These are phyloP conservation scores for Wallacemonas sp. DNA, from an alignment of 208 protist genomes.

Conservation along the genomic window DNA sequence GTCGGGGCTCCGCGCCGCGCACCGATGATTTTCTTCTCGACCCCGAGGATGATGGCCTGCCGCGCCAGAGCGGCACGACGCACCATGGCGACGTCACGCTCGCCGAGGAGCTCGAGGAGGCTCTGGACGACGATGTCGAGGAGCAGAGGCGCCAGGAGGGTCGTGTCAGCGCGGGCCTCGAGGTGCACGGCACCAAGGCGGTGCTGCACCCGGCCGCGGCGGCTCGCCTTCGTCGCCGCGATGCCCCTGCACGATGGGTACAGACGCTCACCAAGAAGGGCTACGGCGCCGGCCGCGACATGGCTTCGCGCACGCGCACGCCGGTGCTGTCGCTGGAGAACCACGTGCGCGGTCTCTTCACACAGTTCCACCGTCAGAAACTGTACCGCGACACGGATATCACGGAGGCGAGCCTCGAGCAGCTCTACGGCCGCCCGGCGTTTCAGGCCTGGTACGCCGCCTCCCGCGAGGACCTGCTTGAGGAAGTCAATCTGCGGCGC, in stretches of 20 bases:
- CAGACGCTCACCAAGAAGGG: constrained; percentile 11
- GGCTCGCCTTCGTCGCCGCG: constrained; percentile 5
- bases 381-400: constrained; percentile 34
- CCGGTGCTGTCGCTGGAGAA: constrained; percentile 18
- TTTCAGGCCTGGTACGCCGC: constrained; percentile 63
- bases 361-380: constrained; percentile 18
- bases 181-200: constrained; percentile 4
- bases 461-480: constrained; percentile 47
- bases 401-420: constrained; percentile 32
- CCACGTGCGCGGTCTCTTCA: constrained; percentile 26
- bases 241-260: constrained; percentile 2
- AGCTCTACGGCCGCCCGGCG: constrained; percentile 44
- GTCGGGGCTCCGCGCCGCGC: no score
- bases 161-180: not conserved
- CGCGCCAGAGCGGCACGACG: constrained; percentile 3
- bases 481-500: constrained; percentile 39
- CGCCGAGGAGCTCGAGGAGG: constrained; percentile 16
- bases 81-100: constrained; percentile 6
- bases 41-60: not conserved
- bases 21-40: no score
- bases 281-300: constrained; percentile 7
- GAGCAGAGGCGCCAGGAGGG: not conserved
- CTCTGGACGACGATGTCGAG: constrained; percentile 5
- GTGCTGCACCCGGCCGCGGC: constrained; percentile 10
- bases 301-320: not conserved